These are phyloP conservation scores for Tricholoma hemisulphureum DNA, from an alignment of 768 basidiomycete genomes.

Conservation along the genomic window DNA sequence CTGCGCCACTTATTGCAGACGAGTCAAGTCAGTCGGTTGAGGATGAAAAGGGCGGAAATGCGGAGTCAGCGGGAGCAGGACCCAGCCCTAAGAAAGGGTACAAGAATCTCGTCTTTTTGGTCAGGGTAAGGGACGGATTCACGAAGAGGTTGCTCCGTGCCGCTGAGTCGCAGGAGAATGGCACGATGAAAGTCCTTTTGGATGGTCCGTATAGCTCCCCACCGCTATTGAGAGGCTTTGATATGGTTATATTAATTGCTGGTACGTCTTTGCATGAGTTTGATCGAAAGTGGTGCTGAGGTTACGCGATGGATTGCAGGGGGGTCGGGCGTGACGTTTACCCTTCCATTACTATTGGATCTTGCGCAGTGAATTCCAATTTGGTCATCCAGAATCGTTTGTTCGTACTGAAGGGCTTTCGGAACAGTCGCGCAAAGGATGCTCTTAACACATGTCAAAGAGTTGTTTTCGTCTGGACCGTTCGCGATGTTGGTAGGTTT, in stretches of 20 bases:
- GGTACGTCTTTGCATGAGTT: conserved; percentile 29
- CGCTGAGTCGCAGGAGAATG: conserved; percentile 18
- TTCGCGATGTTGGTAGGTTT: conserved; percentile 35
- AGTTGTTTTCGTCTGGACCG: conserved; percentile 40
- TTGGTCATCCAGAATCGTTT: neutral
- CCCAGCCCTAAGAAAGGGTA: neutral
- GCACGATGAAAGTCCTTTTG: conserved; percentile 44
- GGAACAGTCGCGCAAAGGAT: neutral
- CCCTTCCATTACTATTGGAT: conserved; percentile 43
- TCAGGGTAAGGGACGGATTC: conserved; percentile 61
- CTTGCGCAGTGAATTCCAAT: conserved; percentile 35
- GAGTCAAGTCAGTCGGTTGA: neutral
- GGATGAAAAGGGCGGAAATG: conserved; percentile 9
- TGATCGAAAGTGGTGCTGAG: too few relatives aligned
- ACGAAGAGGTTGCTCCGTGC: conserved; percentile 46
- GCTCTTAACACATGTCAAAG: neutral
- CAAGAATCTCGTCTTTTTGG: conserved; percentile 54
- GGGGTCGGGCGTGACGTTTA: conserved; percentile 51
- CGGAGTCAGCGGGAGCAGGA: neutral
- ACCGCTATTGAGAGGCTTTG: conserved; percentile 39
- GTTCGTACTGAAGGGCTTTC: neutral
- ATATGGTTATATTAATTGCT: conserved; percentile 48
- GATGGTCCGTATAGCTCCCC: conserved; percentile 60
- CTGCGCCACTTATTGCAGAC: conserved; percentile 18
- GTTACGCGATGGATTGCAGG: too few relatives aligned